A percentile compares a stretch with the other conserved stretches of the same genome.
These are phyloP conservation scores for Rugonectria rugulosa DNA, from an alignment of 2,329 filamentous ascomycete genomes.

Conservation along the genomic window DNA sequence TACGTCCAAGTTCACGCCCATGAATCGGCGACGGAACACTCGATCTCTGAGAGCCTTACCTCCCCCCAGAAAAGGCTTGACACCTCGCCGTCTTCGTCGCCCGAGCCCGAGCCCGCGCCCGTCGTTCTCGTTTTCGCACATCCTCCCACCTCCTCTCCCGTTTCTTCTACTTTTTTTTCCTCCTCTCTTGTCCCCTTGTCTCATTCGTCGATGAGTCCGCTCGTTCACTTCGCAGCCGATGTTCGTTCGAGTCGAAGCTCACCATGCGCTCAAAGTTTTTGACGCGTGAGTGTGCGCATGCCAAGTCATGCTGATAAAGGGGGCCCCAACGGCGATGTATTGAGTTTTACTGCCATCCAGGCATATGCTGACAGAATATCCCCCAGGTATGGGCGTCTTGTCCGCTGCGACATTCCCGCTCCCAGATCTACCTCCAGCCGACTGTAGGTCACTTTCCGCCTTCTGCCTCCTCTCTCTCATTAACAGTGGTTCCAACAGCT, in stretches of 20 bases:
- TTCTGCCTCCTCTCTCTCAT: neutral
- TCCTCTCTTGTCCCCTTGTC: slow-evolving; percentile 25
- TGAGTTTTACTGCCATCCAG: slow-evolving; percentile 34
- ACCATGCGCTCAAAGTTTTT: slow-evolving; percentile 32
- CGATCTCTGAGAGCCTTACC: slow-evolving; percentile 36
- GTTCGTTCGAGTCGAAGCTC: slow-evolving; percentile 36
- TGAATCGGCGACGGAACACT: slow-evolving; percentile 30
- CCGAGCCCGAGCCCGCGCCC: slow-evolving; percentile 39
- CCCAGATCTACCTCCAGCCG: slow-evolving; percentile 92
- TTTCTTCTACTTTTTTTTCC: slow-evolving; percentile 20
- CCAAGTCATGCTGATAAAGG: slow-evolving; percentile 37
- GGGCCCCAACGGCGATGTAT: slow-evolving; percentile 36
- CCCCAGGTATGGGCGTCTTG: slow-evolving; percentile 90
- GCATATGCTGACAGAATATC: slow-evolving; percentile 57
- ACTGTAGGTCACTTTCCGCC: slow-evolving; percentile 72
- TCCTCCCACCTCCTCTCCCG: slow-evolving; percentile 35
- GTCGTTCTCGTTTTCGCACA: slow-evolving; percentile 37
- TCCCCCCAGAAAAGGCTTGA: slow-evolving; percentile 30
- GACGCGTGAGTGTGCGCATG: slow-evolving; percentile 37
- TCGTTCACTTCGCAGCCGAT: slow-evolving; percentile 39
- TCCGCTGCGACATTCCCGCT: slow-evolving; percentile 97
- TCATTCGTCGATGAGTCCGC: slow-evolving; percentile 38
- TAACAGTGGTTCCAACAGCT: slow-evolving; percentile 58
- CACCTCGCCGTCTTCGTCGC: slow-evolving; percentile 39
- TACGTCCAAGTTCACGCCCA: slow-evolving; percentile 34